Base-by-base conservation (phyloP, 2,329 filamentous ascomycete species). In the Aspergillus carbonarius region DNA sequence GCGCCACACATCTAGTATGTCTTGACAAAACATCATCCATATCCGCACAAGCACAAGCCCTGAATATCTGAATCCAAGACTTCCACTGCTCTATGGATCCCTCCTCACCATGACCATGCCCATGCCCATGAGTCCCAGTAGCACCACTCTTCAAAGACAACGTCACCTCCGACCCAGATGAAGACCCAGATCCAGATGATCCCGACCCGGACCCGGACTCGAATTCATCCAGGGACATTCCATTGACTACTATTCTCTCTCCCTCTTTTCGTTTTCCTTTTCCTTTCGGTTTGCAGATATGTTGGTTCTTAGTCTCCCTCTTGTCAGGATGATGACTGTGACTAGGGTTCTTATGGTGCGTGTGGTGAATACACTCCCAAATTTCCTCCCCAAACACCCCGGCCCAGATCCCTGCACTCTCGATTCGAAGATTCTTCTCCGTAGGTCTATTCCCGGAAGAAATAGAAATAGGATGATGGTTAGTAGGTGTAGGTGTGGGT, bases 341-440 rank as follows among this genome's bases (percentile, higher is more conserved):
- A 8, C 9, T 30, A 8, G 7, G 27, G 7, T 30, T 4, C 5
- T 30, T 5, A 30, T 30, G 4, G 9, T 30, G 27, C 9, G 7
- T 4, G 27, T 32, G 30, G 9, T 32, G 30, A 32, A 3, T 8
- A 10, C 2, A 56, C 9, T 59, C 46, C 47, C 60, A 68, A 18
- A 68, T 18, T 12, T 66, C 62, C 50, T 68, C 65, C 1, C 66
- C 66, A 58, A 66, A 67, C 18, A 68, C 54, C n/a, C 67, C 44
- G 15, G 58, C 49, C 63, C 63, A 65, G 9, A 65, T 48, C 1
- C 58, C 55, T 13, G 62, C 63, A 1, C 54, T 58, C 1, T 61
- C 32, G 15, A 40, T 10, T 1, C 13, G n/a, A 10, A 39, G 37
- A 39, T 39, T 5, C 23, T 3, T 3, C 23, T 23, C 23, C 23